Conservation (phyloP, 1,284 basidiomycete species). For the Nidula niveotomentosa region DNA sequence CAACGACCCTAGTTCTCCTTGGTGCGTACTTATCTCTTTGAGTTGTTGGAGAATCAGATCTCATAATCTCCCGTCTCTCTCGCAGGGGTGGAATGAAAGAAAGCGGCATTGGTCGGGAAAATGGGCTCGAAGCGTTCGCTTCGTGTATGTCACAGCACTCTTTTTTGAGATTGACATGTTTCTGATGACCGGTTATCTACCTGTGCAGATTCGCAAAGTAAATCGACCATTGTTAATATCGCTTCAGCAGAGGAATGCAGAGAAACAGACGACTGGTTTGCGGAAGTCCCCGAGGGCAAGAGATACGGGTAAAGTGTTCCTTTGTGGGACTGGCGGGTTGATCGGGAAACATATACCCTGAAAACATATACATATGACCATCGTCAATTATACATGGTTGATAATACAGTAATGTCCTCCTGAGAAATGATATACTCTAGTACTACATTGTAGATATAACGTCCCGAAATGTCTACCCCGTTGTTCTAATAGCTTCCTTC, state of each 20-base stretch:
- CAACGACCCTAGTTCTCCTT: slow-evolving; percentile 85
- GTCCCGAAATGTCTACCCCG: slow-evolving; percentile 25
- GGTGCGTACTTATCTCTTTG: slow-evolving; percentile 41
- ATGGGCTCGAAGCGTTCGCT: slow-evolving; percentile 76
- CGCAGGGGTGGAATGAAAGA: slow-evolving; percentile 83
- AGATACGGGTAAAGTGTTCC: slow-evolving; percentile 52
- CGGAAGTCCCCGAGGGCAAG: slow-evolving; percentile 45
- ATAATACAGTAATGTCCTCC: too few species aligned
- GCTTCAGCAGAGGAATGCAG: slow-evolving; percentile 59
- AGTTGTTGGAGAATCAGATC: neutral
- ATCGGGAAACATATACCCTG: too few species aligned
- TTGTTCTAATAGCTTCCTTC: slow-evolving; percentile 57
- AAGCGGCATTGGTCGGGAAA: slow-evolving; percentile 81
- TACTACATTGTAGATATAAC: too few species aligned
- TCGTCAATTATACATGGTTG: too few species aligned
- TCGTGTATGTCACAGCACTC: slow-evolving; percentile 51
- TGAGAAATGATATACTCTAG: too few species aligned
- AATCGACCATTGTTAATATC: slow-evolving; percentile 74
- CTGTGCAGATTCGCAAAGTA: slow-evolving; percentile 72
- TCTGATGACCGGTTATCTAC: slow-evolving; percentile 5
- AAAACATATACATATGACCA: too few species aligned
- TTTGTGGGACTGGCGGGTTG: too few species aligned
- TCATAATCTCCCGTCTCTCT: slow-evolving; percentile 1
- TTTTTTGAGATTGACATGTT: neutral
- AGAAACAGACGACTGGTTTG: slow-evolving; percentile 75